These are phyloP conservation scores for Heliosperma pusillum DNA, from an alignment of 148 eudicot genomes.

Conservation along the genomic window DNA sequence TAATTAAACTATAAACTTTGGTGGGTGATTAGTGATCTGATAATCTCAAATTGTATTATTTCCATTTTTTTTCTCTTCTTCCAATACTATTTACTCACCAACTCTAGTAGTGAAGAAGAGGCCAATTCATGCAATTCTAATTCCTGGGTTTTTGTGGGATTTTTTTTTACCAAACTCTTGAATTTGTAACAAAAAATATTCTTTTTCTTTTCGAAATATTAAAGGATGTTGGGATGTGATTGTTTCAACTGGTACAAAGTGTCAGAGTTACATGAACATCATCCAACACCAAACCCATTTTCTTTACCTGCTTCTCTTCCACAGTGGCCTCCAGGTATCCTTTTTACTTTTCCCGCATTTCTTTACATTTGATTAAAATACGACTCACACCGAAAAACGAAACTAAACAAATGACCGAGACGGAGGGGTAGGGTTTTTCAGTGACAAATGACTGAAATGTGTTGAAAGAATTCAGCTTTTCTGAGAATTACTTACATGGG, in stretches of 20 bases:
- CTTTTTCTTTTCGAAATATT: not conserved
- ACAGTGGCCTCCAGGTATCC: conserved; percentile 69
- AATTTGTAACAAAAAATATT: not conserved
- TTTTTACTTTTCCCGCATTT: not conserved
- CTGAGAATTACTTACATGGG: not conserved
- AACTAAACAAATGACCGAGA: too few relatives aligned
- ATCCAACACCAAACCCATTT: conserved; percentile 33
- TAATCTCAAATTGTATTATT: too few relatives aligned
- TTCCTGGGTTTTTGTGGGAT: conserved; percentile 13
- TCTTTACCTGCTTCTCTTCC: conserved; percentile 63
- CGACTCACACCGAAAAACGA: not conserved
- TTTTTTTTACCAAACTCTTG: not conserved
- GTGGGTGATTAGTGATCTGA: not conserved
- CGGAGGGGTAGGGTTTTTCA: not conserved
- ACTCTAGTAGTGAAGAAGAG: not conserved
- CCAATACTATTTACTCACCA: not conserved
- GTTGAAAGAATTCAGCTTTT: conserved; percentile 15
- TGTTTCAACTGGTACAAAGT: conserved; percentile 43
- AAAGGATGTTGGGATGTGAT: conserved; percentile 33
- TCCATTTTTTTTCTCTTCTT: not conserved
- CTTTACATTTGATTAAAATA: not conserved
- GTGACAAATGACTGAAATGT: conserved; percentile 14
- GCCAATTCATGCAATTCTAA: conserved; percentile 8
- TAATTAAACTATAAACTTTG: not conserved
- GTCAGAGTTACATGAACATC: conserved; percentile 26